Evolutionary conservation across 129 eudicot species (phyloP).

Genomic region (Scalesia atractyloides): DNA sequence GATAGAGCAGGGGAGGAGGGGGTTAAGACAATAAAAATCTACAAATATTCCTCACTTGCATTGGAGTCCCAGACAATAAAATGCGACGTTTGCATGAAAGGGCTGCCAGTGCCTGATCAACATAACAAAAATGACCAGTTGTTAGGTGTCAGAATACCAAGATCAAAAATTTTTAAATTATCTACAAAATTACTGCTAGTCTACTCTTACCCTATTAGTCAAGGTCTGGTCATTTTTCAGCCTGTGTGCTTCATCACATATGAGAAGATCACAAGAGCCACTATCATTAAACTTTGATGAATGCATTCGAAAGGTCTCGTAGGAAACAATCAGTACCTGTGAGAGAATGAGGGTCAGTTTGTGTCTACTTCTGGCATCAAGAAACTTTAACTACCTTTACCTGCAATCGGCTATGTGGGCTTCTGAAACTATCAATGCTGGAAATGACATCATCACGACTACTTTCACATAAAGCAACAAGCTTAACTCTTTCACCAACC

Average conservation of each 20-base stretch:
- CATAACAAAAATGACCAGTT: slow-evolving; percentile 5
- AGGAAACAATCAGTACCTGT: slow-evolving; percentile 92
- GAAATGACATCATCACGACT: slow-evolving; percentile 84
- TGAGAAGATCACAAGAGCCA: slow-evolving; percentile 95
- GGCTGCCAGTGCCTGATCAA: slow-evolving; percentile 87
- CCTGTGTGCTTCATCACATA: slow-evolving; percentile 99
- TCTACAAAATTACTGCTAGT: not conserved
- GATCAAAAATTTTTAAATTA: not conserved
- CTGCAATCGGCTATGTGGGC: slow-evolving; percentile 62
- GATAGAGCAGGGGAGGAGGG: not conserved
- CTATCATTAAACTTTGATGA: slow-evolving; percentile 69
- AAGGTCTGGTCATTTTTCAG: slow-evolving; percentile 93
- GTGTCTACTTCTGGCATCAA: slow-evolving; percentile 23
- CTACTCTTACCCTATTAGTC: slow-evolving; percentile 79
- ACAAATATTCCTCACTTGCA: slow-evolving; percentile 72
- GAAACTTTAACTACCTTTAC: slow-evolving; percentile 39
- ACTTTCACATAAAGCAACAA: slow-evolving; percentile 97
- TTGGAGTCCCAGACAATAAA: slow-evolving; percentile 92
- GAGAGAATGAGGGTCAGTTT: slow-evolving; percentile 30
- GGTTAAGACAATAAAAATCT: not conserved
- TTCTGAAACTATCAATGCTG: slow-evolving; percentile 73
- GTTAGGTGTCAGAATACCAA: not conserved
- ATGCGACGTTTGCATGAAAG: slow-evolving; percentile 87
- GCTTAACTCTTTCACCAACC: slow-evolving; percentile 93
- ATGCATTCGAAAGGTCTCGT: slow-evolving; percentile 97